Evolutionary conservation across 225 moss, liverwort and hornwort species (phyloP), one percentile per base, ranked within the genome.

Genomic region (Marchantia polymorpha): DNA sequence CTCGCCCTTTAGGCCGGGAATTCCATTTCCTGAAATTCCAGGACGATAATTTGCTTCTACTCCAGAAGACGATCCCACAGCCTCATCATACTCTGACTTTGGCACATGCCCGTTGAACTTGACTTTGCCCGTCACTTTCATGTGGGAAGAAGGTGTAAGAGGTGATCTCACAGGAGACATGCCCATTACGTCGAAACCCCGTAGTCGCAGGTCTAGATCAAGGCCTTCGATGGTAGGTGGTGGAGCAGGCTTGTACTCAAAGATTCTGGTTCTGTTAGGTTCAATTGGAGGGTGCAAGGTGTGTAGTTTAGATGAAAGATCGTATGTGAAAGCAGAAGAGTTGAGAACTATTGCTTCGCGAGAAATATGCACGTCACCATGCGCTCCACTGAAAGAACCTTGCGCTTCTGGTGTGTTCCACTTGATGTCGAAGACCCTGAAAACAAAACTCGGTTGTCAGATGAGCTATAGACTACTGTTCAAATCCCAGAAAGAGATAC

Each of bases 331-430:
- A 66, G 95, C 99, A 80, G 92, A 84, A 46, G 99, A 92, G 73
- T 92, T 90, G 17, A 99, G 66, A 69, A 83, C 85, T 66, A 99
- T 91, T 70, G 90, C 92, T 88, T 92, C 91, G 75, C 95, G 93
- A 16, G 92, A 92, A 76, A 99, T 83, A 84, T 92, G 89, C 59
- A 99, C 88, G 75, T 95, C 90, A 78, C 99, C 99, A 87, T 91
- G 93, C 71, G 93, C 99, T 76, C 93, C 90, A 82, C 90, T 87
- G 82, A 99, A 91, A 29, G 99, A 92, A 81, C 95, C 99, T 87
- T 92, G 89, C 49, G 99, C 95, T 88, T 99, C 91, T 51, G 99
- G 95, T 20, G 93, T 99, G 75, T 93, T 90, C 99, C 99, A 99
- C 78, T 93, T 99, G 79, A 99, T 90, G 85, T 99, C 95, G 82